Base-by-base conservation (phyloP, 768 basidiomycete genomes). In the Russula lepida region DNA sequence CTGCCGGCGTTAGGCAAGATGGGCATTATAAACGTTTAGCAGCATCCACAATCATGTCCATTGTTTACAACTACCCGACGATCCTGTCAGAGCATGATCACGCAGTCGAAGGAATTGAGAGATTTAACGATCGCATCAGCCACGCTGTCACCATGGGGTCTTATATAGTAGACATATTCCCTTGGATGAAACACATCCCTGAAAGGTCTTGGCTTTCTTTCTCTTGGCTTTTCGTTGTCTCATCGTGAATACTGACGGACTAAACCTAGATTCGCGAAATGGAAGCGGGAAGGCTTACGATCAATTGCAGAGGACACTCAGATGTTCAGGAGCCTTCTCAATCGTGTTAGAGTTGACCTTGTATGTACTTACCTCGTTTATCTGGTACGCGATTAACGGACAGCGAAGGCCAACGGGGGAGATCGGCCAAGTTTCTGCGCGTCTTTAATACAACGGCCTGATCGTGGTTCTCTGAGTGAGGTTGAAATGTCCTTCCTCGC, bases 41-140 rank as follows among this genome's bases (percentile, higher is more conserved):
- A 6, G 68, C 73, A 1, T 74, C 73, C 1, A 57, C 54, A 0
- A 64, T 71, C 13, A 62, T 73, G 63, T 54, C 72, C 3, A 58
- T 67, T 21, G 60, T 65, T 5, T 73, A 74, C 56, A 66, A 64
- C 48, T 53, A 54, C 25, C 50, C 44, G 19, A 59, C 52, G 2
- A 17, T 59, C 25, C n/a, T n/a, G 23, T 59, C 58, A 23, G 39
- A 47, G 8, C 11, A 59, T 28, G 41, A 59, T 30, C 37, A 23
- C 1, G 41, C 25, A 1, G 9, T 59, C n/a, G 25, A 53, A 15
- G n/a, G 15, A 37, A 47, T 59, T 5, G 51, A 59, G 19, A 21
- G 27, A 19, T 52, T 21, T 19, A 21, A 25, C n/a, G 2, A 9
- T 12, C 25, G 30, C 8, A 1, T 59, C 13, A 19, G 17, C n/a